Evolutionary conservation across 768 basidiomycete species (phyloP).

Genomic region (Pisolithus sp.): DNA sequence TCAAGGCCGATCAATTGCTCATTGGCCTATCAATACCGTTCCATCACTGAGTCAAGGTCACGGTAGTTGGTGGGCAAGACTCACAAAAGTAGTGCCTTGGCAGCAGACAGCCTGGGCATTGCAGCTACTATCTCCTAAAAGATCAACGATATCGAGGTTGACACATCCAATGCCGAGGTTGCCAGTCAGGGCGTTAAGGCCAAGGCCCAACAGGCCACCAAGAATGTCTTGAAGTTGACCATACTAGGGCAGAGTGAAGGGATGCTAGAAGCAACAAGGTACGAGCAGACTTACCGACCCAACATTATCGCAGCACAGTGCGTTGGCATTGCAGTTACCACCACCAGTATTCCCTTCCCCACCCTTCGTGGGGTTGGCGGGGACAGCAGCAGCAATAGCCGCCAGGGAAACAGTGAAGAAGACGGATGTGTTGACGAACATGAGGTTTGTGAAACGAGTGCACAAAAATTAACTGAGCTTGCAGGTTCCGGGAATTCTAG

Average conservation of each 20-base stretch:
- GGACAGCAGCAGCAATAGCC: conserved; percentile 8
- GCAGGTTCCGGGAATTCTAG: neutral
- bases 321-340: conserved; percentile 7
- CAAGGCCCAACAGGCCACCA: neutral
- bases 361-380: neutral
- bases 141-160: conserved; percentile 4
- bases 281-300: neutral
- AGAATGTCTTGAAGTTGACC: neutral
- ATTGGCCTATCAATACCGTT: too few species aligned
- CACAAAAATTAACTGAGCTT: neutral
- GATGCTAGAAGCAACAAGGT: neutral
- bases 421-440: neutral
- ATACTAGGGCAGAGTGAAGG: neutral
- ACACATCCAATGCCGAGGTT: conserved; percentile 6
- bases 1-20: neutral
- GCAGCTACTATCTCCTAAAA: conserved; percentile 9
- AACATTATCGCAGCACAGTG: conserved; percentile 10
- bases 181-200: conserved; percentile 4
- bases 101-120: conserved; percentile 33
- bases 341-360: neutral
- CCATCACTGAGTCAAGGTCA: neutral
- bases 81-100: conserved; percentile 31
- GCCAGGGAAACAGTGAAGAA: conserved; percentile 8
- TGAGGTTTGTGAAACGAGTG: neutral
- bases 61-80: conserved; percentile 3